Conservation (phyloP, 78 protist genomes). For the Protostelium mycophagum region DNA sequence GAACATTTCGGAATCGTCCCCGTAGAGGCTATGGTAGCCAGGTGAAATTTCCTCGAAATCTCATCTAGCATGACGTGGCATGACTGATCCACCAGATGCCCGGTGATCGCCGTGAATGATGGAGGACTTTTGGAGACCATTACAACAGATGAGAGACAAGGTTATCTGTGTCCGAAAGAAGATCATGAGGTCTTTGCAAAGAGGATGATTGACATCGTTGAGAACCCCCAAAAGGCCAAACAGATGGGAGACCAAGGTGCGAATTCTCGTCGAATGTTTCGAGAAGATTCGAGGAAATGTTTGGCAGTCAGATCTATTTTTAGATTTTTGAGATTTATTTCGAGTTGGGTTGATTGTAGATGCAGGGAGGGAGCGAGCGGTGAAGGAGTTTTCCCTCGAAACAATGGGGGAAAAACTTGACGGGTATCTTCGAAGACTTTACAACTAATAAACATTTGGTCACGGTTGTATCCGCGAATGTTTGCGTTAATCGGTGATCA, state of each 20-base stretch:
- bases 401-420: too few relatives aligned
- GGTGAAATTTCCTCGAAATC: not conserved
- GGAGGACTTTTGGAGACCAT: conserved; percentile 95
- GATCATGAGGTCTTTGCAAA: not conserved
- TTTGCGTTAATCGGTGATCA: too few relatives aligned
- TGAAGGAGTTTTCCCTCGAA: too few relatives aligned
- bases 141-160: conserved; percentile 35
- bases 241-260: not conserved
- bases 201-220: not conserved
- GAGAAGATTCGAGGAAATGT: too few relatives aligned
- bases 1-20: conserved; percentile 99
- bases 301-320: too few relatives aligned
- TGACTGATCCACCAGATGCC: conserved; percentile 15
- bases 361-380: too few relatives aligned
- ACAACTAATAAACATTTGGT: too few relatives aligned
- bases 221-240: not conserved
- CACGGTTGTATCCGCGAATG: too few relatives aligned
- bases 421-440: too few relatives aligned
- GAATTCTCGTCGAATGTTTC: too few relatives aligned
- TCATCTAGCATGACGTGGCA: not conserved
- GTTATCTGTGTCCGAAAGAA: conserved; percentile 46
- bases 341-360: too few relatives aligned
- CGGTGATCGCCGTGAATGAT: conserved; percentile 80
- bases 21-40: conserved; percentile 76
- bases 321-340: too few relatives aligned